phyloP scores from a whole-genome alignment of 2,329 filamentous ascomycete species.

The Microsporum ferrugineum region DNA sequence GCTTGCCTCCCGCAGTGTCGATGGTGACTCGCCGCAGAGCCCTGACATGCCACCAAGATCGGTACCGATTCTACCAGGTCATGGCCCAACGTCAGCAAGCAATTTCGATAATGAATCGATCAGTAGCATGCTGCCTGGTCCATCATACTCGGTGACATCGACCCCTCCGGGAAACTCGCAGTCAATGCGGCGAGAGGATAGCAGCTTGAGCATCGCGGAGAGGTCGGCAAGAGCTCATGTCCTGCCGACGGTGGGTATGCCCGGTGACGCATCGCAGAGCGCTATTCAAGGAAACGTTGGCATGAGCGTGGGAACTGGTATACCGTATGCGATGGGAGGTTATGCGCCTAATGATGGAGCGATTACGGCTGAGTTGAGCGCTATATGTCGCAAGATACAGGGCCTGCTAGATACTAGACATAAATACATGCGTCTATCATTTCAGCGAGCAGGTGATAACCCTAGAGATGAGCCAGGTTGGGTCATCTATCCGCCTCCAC shows the following conservation, averaged over 20 bases:
- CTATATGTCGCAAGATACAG: conserved; percentile 84
- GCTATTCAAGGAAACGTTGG: conserved; percentile 40
- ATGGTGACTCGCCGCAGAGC: conserved; percentile 29
- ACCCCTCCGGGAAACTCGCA: conserved; percentile 25
- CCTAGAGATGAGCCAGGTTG: conserved; percentile 74
- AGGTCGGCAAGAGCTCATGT: conserved; percentile 21
- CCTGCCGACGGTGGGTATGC: conserved; percentile 46
- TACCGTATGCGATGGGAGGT: conserved; percentile 51
- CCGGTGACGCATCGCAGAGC: conserved; percentile 41
- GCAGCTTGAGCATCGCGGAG: background rate
- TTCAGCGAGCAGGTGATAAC: conserved; percentile 73
- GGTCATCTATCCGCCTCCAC: conserved; percentile 83
- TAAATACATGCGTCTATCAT: conserved; percentile 76
- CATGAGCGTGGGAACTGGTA: conserved; percentile 46
- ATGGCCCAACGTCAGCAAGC: conserved; percentile 14
- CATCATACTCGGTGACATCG: conserved; percentile 12
- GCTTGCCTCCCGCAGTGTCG: conserved; percentile 42
- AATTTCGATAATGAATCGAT: conserved; percentile 12
- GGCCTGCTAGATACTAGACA: conserved; percentile 76
- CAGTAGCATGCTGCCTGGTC: conserved; percentile 7
- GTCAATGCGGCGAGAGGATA: conserved; percentile 18
- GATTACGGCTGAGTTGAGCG: conserved; percentile 69
- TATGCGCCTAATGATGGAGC: conserved; percentile 63
- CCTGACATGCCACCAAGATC: conserved; percentile 13
- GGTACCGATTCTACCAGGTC: conserved; percentile 15